Base-by-base conservation (phyloP, 352 stramenopile genomes). In the Phytopythium chamaehyphon region DNA sequence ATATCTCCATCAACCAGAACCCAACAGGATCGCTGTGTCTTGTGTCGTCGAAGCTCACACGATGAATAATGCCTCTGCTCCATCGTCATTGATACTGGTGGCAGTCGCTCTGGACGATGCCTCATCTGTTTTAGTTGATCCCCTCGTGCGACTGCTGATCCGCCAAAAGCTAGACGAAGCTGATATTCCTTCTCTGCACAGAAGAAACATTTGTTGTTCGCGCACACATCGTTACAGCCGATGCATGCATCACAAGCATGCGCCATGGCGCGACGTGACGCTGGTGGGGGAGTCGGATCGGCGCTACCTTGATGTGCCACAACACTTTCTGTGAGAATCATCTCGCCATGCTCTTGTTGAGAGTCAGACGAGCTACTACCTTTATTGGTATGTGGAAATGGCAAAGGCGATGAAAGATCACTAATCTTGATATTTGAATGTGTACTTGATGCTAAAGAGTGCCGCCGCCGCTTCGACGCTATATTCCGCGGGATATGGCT, bases 31-130 rank as follows among this genome's bases (percentile, higher is more conserved):
- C 74, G 71, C 22, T 69, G 54, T 8, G 56, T 83, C 52, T 85
- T 80, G 54, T 98, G 93, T 18, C 85, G 77, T 26, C 66, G 61
- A 19, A 98, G 64, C 64, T 98, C 85, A 45, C 87, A 97, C 28
- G 87, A 90, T 5, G 92, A 96, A 55, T 86, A 92, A 37, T 82
- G 76, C 7, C 81, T 77, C 14, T 79, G 43, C 43, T 49, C 43
- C 21, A n/a, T 38, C 66, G 31, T 73, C 55, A 16, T 65, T 67
- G 48, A 65, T 65, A 15, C 43, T 10, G 24, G 43, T 7, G 6
- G 39, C 36, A 19, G 33, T 33, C 47, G 26, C 8, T 54, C 14
- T 6, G 31, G 38, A 2, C 14, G 22, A 7, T 37, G 33, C 14
- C 35, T 18, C 22, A 43, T 24, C 7, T 39, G 22, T 22, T 33